Evolutionary conservation across 257 asterid genomes (phyloP).

Genomic region (Misopates orontium): DNA sequence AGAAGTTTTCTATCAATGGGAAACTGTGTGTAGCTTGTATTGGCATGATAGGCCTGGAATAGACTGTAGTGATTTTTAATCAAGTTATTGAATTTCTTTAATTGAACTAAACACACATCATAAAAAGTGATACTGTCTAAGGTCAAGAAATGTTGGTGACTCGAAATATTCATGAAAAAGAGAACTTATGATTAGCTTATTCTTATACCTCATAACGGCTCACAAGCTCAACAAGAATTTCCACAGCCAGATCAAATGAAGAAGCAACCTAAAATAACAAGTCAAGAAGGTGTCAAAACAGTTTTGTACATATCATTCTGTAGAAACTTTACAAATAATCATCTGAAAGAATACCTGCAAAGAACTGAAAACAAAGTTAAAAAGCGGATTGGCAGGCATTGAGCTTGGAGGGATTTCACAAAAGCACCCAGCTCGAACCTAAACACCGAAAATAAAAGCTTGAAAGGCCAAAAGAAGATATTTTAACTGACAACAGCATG

Average conservation of each 20-base stretch:
- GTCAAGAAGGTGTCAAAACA: conserved; percentile 23
- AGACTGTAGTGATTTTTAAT: conserved; percentile 18
- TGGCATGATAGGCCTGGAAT: conserved; percentile 18
- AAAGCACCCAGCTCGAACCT: conserved; percentile 97
- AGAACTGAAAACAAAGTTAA: conserved; percentile 68
- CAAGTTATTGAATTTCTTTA: conserved; percentile 9
- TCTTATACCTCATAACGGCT: conserved; percentile 75
- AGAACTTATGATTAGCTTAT: conserved; percentile 24
- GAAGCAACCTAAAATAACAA: conserved; percentile 51
- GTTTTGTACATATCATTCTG: conserved; percentile 25
- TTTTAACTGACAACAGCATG: conserved; percentile 11
- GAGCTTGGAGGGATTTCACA: conserved; percentile 63
- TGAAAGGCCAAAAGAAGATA: conserved; percentile 27
- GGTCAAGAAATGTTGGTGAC: conserved; percentile 11
- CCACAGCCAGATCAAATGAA: conserved; percentile 78
- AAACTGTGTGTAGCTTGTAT: conserved; percentile 12
- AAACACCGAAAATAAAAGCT: conserved; percentile 29
- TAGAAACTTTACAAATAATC: conserved; percentile 22
- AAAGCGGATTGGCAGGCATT: conserved; percentile 67
- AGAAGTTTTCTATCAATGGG: conserved; percentile 1
- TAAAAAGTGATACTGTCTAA: conserved; percentile 9
- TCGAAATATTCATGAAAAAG: conserved; percentile 10
- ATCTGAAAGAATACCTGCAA: conserved; percentile 59
- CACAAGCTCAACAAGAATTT: conserved; percentile 79
- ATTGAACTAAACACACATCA: conserved; percentile 4